A percentile compares a stretch with the other conserved stretches of the same genome.
Conservation (phyloP, 2,329 filamentous ascomycete genomes). For the Penicillium sp. region DNA sequence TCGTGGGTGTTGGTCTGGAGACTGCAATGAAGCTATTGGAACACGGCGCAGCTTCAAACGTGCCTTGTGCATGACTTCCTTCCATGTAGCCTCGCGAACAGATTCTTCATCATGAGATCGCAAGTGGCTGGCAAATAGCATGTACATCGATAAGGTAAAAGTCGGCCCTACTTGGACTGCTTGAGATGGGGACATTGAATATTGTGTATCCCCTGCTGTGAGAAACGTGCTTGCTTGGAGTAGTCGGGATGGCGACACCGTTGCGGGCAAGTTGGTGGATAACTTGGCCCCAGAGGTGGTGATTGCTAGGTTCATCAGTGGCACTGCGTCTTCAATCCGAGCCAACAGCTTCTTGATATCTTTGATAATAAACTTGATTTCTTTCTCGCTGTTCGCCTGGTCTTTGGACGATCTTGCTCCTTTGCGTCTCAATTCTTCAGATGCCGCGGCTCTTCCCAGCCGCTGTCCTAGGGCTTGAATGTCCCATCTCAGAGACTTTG, state of each 20-base stretch:
- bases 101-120: slow-evolving; percentile 56
- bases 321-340: slow-evolving; percentile 86
- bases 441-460: slow-evolving; percentile 66
- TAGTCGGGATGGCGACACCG: slow-evolving; percentile 84
- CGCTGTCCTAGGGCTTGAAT: slow-evolving; percentile 77
- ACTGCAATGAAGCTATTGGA: slow-evolving; percentile 52
- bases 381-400: slow-evolving; percentile 57
- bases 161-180: slow-evolving; percentile 81
- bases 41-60: slow-evolving; percentile 75
- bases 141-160: slow-evolving; percentile 86
- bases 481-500: slow-evolving; percentile 77
- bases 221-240: slow-evolving; percentile 91
- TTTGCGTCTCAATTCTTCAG: slow-evolving; percentile 49
- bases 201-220: slow-evolving; percentile 81
- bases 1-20: slow-evolving; percentile 12
- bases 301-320: slow-evolving; percentile 88
- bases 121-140: slow-evolving; percentile 84
- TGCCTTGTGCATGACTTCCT: slow-evolving; percentile 94
- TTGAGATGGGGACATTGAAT: slow-evolving; percentile 60
- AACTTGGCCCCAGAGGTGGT: slow-evolving; percentile 88
- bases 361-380: slow-evolving; percentile 67
- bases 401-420: slow-evolving; percentile 41
- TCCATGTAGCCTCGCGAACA: slow-evolving; percentile 74
- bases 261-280: slow-evolving; percentile 72
- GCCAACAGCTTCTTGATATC: slow-evolving; percentile 73